Percentiles rank a stretch among this genome's conserved stretches.
Evolutionary conservation across 768 basidiomycete species (phyloP).

Genomic region (Psilocybe azurescens): DNA sequence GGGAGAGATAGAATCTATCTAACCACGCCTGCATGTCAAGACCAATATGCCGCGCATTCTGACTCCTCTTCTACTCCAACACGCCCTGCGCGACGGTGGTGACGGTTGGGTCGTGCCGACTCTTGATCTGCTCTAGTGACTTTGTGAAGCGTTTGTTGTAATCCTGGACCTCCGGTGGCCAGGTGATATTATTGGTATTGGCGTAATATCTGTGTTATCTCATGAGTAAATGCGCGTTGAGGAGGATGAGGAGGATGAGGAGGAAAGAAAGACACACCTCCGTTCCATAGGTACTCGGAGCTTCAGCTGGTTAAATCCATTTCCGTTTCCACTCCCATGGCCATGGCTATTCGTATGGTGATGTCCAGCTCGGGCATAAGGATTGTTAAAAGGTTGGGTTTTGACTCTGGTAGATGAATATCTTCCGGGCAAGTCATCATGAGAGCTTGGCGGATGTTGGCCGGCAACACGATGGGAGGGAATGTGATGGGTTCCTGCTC

Average conservation of each 20-base stretch:
- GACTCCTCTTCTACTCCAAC: conserved; percentile 89
- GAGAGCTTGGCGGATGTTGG: conserved; percentile 70
- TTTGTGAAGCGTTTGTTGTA: conserved; percentile 94
- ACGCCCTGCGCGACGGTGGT: conserved; percentile 97
- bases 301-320: conserved; percentile 61
- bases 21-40: conserved; percentile 94
- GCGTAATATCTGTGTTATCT: conserved; percentile 77
- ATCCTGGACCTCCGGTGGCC: conserved; percentile 93
- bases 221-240: neutral
- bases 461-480: conserved; percentile 74
- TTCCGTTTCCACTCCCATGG: conserved; percentile 41
- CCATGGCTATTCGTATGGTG: conserved; percentile 20
- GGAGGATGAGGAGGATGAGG: neutral
- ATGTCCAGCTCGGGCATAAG: conserved; percentile 30
- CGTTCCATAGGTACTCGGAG: conserved; percentile 85
- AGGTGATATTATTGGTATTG: conserved; percentile 68
- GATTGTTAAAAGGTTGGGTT: conserved; percentile 77
- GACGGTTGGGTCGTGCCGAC: conserved; percentile 95
- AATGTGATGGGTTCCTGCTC: conserved; percentile 87
- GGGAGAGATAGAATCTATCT: conserved; percentile 95
- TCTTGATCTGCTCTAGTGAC: conserved; percentile 86
- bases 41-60: conserved; percentile 73
- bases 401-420: conserved; percentile 67
- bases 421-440: conserved; percentile 53
- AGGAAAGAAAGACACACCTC: conserved; percentile 52